Percentiles rank a stretch among this genome's conserved stretches.
phyloP scores from a whole-genome alignment of 352 stramenopile genomes.

The Pythium brassicae region DNA sequence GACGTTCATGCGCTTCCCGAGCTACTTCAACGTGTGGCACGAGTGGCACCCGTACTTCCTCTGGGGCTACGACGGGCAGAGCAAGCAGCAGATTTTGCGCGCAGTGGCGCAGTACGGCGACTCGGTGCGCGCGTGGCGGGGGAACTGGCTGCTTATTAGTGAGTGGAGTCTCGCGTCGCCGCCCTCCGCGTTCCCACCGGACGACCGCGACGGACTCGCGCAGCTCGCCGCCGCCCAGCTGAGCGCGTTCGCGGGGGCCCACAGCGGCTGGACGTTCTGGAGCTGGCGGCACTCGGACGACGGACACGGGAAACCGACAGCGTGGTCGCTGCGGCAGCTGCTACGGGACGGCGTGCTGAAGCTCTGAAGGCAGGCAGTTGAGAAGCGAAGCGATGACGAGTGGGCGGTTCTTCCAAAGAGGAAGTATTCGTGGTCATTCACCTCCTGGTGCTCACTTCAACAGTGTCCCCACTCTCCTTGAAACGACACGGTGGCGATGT shows the following conservation, averaged over 20 bases:
- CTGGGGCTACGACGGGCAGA: slow-evolving; percentile 60
- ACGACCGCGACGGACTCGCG: slow-evolving; percentile 38
- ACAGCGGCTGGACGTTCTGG: slow-evolving; percentile 86
- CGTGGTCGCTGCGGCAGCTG: slow-evolving; percentile 78
- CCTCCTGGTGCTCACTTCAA: too few relatives aligned
- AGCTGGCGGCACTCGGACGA: slow-evolving; percentile 80
- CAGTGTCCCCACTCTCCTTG: too few relatives aligned
- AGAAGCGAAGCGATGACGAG: too few relatives aligned
- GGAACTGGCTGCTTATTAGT: slow-evolving; percentile 77
- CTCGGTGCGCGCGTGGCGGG: slow-evolving; percentile 49
- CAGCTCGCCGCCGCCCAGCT: slow-evolving; percentile 59
- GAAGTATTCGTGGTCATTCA: too few relatives aligned
- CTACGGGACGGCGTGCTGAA: slow-evolving; percentile 64
- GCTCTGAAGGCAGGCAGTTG: neutral
- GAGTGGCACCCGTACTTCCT: slow-evolving; percentile 61
- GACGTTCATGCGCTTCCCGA: slow-evolving; percentile 34
- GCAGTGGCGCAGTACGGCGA: slow-evolving; percentile 51
- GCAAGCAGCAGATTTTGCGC: slow-evolving; percentile 48
- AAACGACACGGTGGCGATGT: slow-evolving; percentile 25
- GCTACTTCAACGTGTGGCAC: slow-evolving; percentile 38
- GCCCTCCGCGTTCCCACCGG: slow-evolving; percentile 46
- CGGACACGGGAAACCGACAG: slow-evolving; percentile 33
- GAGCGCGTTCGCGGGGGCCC: slow-evolving; percentile 46
- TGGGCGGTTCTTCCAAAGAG: too few relatives aligned
- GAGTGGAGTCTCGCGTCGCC: slow-evolving; percentile 77